Base-by-base conservation (phyloP, 2,329 filamentous ascomycete species). In the Blastomyces gilchristii region DNA sequence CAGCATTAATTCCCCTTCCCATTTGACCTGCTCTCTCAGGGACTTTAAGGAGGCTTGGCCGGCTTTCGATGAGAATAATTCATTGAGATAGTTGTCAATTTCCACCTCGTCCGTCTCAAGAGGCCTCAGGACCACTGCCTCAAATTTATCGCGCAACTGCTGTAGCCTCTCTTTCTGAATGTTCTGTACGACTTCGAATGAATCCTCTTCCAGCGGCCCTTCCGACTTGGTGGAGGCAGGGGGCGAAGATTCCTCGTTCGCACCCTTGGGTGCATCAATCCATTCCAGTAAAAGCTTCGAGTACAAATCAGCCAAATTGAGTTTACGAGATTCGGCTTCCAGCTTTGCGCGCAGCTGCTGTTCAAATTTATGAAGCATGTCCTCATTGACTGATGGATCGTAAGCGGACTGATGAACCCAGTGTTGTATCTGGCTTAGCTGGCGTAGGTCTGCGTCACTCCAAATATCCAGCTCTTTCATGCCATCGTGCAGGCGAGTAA, bases 251-350 rank as follows among this genome's bases (percentile, higher is more conserved):
- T 61, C 62, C 7, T 41, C 31, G 5, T 62, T 58, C 1, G 18
- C n/a, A 12, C 60, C 50, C 22, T 58, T 54, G 18, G 66, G 58
- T 0, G 63, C 39, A 25, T 75, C 70, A 66, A 76, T 75, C 76
- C 76, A 77, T 62, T 77, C 75, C 28, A 74, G 77, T 54, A 77
- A 62, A 14, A 78, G 68, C 9, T 72, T 71, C 3, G 75, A 75
- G 66, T 77, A 74, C 56, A 75, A 64, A 52, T 73, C 68, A 5
- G 71, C 73, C 56, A 75, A 68, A 43, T 69, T 65, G 14, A 77
- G 67, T 64, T 73, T 75, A n/a, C 72, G 71, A 62, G 73, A 76
- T 54, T 74, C 71, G 3, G 71, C 65, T 60, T 77, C 72, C 4
- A 78, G 67, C 63, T 69, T 72, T 8, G 67, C 66, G 3, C 69